Base-by-base conservation (phyloP, 352 stramenopile genomes). In the Stramenopiles sp. region DNA sequence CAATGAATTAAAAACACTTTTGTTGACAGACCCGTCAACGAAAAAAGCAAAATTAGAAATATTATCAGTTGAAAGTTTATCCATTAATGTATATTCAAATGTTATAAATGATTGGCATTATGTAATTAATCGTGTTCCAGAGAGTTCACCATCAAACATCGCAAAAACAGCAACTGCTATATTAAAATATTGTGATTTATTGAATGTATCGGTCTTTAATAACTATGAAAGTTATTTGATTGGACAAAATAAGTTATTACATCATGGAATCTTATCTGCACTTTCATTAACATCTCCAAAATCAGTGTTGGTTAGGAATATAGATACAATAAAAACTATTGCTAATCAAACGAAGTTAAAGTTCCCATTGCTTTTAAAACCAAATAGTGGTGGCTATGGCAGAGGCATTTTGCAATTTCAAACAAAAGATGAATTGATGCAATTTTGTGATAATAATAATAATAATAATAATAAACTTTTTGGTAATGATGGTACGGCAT, bases 231-330 rank as follows among this genome's bases (percentile, higher is more conserved):
- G 65, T 20, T 76, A 13, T 33, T 31, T 33, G 65, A 76, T 76
- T 13, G 65, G 65, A 13, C 31, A 31, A 33, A 76, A 76, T 20
- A 76, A 76, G 13, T 13, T 76, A 13, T 76, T 76, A 20, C 65
- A 76, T 33, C 65, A 76, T 76, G 65, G 4, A 13, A 13, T 76
- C 31, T 76, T 76, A 76, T 76, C 65, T 13, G 65, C 65, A 13
- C 13, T 31, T 13, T 4, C 4, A 4, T 20, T 76, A 33, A 4
- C 4, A 13, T 76, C 65, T 76, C 65, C 65, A 13, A 13, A 13
- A 13, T 33, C 30, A 31, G 65, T 76, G 4, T 13, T 76, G 4
- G 65, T 76, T 13, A 4, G 65, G 13, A 13, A 53, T 13, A 53
- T 53, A 13, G 38, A 53, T 53, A 76, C 4, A 4, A 33, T 33